Base-by-base conservation (phyloP, 768 basidiomycete genomes). In the Peribolospora kevripleyi region DNA sequence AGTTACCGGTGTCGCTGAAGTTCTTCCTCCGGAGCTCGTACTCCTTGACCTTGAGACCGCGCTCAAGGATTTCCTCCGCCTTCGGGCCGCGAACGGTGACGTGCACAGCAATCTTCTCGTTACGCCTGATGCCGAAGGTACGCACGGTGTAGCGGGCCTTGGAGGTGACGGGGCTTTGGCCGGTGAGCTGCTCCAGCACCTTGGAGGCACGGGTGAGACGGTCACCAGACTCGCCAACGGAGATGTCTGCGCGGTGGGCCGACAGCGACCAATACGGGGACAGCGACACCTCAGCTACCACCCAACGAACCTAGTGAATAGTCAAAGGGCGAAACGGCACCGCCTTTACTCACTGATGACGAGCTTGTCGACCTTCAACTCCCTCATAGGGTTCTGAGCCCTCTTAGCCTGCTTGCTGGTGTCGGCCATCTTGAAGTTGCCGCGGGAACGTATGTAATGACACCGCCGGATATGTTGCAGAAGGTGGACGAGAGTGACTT, bases 91-190 rank as follows among this genome's bases (percentile, higher is more conserved):
- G 85, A 73, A 98, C 93, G 68, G 91, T 98, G 50, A 67, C 66
- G 62, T 67, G 66, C 61, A 85, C 84, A 51, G 91, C 91, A 68
- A 97, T 98, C 78, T 98, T 98, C 74, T 98, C 91, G 76, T 98
- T 98, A 74, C 93, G 84, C 69, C 93, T 84, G 76, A 98, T 98
- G 66, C 85, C 83, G 74, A 98, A 98, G 51, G 84, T 83, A 63
- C 91, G 88, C 71, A 97, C 87, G 67, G 93, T 97, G 82, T 91
- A 97, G 63, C 93, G 85, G 59, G 91, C 93, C 77, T 97, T 98
- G 69, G 90, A 95, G 63, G 90, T 93, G 64, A 98, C 91, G 67
- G 91, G 91, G 50, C 91, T 85, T 76, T 98, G 91, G 64, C 91
- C 91, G 64, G 91, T 98, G 60, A 98, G 81, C 72, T 98, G 91